Base-by-base conservation (phyloP, 768 basidiomycete genomes). In the Leucocoprinus birnbaumii region DNA sequence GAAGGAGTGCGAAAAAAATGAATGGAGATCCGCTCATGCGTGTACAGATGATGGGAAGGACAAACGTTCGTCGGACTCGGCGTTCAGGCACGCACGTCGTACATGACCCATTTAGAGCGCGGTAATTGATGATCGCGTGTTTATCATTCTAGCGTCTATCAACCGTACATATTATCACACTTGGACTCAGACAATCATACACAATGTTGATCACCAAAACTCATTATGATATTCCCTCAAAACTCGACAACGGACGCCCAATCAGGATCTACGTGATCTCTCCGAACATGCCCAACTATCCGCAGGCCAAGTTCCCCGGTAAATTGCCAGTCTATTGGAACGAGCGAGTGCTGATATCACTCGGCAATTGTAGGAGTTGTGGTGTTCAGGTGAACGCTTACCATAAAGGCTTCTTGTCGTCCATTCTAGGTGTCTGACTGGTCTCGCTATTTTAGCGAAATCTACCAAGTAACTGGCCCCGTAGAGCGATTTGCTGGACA, bases 381-480 rank as follows among this genome's bases (percentile, higher is more conserved):
- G 9, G 84, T 87, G 40, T 92, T 91, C 75, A 91, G 89, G 89
- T 85, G 65, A 49, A 65, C 6, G 11, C 11, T 11, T 11, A 2
- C 19, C n/a, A 13, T 21, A 24, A 35, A 40, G 14, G 31, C n/a
- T n/a, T 24, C 13, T 9, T 35, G 18, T 22, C 8, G 22, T 16
- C 8, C 27, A n/a, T n/a, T n/a, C n/a, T n/a, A 42, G 35, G 51
- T n/a, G 53, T 40, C 46, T 26, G 26, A 18, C 18, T 25, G 13
- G 10, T 16, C n/a, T 43, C 19, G 27, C 22, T 25, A 22, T 45
- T 52, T 16, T 63, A 94, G 92, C 63, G 94, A 96, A 73, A 98
- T 98, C 52, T 98, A 97, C 66, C 91, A 92, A 68, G 93, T 95
- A 1, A 95, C 92, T n/a, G 93, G 93, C 0, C 94, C 94, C 34